Evolutionary conservation across 306 rosid genomes (phyloP), one percentile per base, ranked within the genome.

Genomic region (Lathyrus aphaca): DNA sequence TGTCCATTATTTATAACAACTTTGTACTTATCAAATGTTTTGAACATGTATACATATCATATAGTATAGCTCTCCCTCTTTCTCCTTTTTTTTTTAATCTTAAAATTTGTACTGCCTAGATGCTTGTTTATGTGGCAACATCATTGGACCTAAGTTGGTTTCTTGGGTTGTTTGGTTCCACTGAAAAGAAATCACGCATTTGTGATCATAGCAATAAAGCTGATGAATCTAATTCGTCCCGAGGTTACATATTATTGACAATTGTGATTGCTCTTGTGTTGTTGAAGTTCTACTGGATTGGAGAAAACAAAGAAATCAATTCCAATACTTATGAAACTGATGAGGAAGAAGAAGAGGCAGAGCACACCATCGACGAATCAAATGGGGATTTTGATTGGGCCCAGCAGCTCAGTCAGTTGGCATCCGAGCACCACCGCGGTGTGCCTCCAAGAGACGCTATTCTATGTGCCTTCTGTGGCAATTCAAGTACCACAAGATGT

Each of bases 391-490:
- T n/a, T 51, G 30, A 59, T 43, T 18, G 19, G 1, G 51, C 11
- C 30, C 25, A 12, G 48, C 56, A 40, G 18, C 42, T 16, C 30
- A 3, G 17, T 16, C 17, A 3, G 0, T 0, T 6, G 49, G 19
- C 56, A 8, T 5, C 65, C 30, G 13, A 3, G n/a, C n/a, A n/a
- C n/a, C n/a, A n/a, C n/a, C n/a, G n/a, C n/a, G 44, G 46, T 10
- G 18, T 0, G 11, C 5, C 7, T 2, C 0, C 4, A 46, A 58
- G 72, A 27, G 7, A 32, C 3, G 10, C 8, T 7, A n/a, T 37
- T 76, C 54, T 49, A 27, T 77, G 85, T 13, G 61, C 70, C 49
- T 55, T 46, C 17, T 81, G 85, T 21, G 77, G 82, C 2, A 51
- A 54, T 68, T 4, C 23, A 18, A 67, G 74, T 49, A 68, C 59